Evolutionary conservation across 805 yeast species (phyloP).

Genomic region (Barnettozyma populi): DNA sequence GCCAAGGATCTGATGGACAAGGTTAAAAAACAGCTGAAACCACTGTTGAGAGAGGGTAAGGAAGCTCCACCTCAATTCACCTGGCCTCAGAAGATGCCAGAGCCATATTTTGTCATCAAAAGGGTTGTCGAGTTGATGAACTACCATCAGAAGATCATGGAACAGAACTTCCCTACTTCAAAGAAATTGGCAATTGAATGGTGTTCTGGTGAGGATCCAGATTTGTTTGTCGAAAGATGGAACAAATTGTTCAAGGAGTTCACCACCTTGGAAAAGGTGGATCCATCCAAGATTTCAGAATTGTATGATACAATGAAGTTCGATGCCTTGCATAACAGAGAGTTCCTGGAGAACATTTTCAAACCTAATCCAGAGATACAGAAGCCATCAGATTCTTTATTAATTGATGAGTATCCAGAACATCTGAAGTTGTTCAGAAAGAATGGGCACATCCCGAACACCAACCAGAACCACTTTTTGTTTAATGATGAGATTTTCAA

Average conservation of each 20-base stretch:
- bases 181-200: conserved; percentile 69
- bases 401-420: conserved; percentile 26
- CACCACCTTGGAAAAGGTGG: conserved; percentile 88
- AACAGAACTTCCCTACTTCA: conserved; percentile 63
- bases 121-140: conserved; percentile 94
- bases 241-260: conserved; percentile 92
- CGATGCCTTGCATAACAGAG: conserved; percentile 93
- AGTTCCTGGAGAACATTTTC: conserved; percentile 79
- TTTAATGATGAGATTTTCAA: conserved; percentile 80
- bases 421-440: conserved; percentile 23
- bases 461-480: conserved; percentile 35
- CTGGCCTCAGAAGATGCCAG: conserved; percentile 98
- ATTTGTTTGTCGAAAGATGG: conserved; percentile 91
- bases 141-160: conserved; percentile 81
- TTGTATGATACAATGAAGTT: conserved; percentile 97
- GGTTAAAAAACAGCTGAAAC: conserved; percentile 93
- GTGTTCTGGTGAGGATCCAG: conserved; percentile 97
- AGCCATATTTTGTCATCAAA: conserved; percentile 90
- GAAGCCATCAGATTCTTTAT: conserved; percentile 23
- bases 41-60: conserved; percentile 88
- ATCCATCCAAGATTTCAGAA: conserved; percentile 95
- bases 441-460: conserved; percentile 10
- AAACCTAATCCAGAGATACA: conserved; percentile 49
- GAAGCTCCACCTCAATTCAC: conserved; percentile 97
- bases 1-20: conserved; percentile 97